phyloP scores from a whole-genome alignment of 768 basidiomycete genomes.

The Trametes elegans region DNA sequence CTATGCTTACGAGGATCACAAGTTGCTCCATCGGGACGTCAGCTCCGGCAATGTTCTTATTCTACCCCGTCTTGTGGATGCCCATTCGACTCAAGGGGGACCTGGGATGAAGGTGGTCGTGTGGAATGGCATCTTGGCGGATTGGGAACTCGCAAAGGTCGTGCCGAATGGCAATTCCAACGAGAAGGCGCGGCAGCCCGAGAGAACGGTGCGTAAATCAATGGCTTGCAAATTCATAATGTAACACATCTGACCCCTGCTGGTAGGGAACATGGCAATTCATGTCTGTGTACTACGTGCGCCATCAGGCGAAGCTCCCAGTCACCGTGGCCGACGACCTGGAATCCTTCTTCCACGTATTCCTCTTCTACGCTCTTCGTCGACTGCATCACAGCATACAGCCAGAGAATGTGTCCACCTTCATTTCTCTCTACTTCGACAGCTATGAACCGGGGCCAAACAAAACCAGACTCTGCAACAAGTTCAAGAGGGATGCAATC shows the following conservation, averaged over 20 bases:
- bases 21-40: too few species aligned
- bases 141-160: constrained; percentile 2
- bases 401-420: not conserved
- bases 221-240: too few species aligned
- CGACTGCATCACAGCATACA: not conserved
- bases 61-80: too few species aligned
- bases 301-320: not conserved
- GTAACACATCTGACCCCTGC: not conserved
- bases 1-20: too few species aligned
- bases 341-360: constrained; percentile 13
- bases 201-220: constrained; percentile 3
- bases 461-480: too few species aligned
- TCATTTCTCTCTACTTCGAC: not conserved
- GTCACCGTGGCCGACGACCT: constrained; percentile 15
- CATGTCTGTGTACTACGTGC: constrained; percentile 7
- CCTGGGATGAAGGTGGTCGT: not conserved
- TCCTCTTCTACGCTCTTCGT: constrained; percentile 4
- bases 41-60: too few species aligned
- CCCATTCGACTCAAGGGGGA: too few species aligned
- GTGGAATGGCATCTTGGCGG: constrained; percentile 1
- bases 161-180: not conserved
- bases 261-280: constrained; percentile 17
- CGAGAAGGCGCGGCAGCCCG: not conserved
- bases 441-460: too few species aligned
- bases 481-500: too few species aligned